Evolutionary conservation across 2,329 filamentous ascomycete genomes (phyloP).

Genomic region (Byssochlamys sp.): DNA sequence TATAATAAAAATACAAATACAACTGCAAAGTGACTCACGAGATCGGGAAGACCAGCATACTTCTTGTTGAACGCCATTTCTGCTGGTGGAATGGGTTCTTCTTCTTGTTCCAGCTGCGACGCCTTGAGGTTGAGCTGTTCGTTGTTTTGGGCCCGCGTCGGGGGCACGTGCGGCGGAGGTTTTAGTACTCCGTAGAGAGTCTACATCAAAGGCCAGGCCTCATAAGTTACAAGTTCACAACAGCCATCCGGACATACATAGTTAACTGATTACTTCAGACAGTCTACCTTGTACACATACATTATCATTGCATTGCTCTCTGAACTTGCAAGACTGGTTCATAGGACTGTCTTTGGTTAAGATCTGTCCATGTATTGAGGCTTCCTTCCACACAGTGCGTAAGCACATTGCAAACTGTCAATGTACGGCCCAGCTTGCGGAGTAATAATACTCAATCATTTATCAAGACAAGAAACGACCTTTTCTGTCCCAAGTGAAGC

Average conservation of each 20-base stretch:
- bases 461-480: background rate
- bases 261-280: too few species aligned
- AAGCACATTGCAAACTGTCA: too few species aligned
- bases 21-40: constrained; percentile 43
- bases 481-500: background rate
- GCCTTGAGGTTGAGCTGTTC: background rate
- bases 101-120: background rate
- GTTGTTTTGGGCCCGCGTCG: background rate
- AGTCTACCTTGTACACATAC: too few species aligned
- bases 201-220: background rate
- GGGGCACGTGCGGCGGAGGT: background rate
- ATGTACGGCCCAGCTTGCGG: too few species aligned
- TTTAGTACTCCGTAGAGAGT: too few species aligned
- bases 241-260: background rate
- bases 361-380: too few species aligned
- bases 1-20: background rate
- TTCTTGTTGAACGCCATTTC: constrained; percentile 67
- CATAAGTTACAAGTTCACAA: background rate
- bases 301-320: too few species aligned
- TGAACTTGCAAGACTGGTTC: too few species aligned
- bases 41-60: constrained; percentile 69
- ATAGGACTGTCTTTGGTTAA: too few species aligned
- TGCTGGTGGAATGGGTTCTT: constrained; percentile 1
- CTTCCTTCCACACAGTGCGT: too few species aligned
- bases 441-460: too few species aligned